Conservation (phyloP, 768 basidiomycete genomes). For the Pisolithus marmoratus region DNA sequence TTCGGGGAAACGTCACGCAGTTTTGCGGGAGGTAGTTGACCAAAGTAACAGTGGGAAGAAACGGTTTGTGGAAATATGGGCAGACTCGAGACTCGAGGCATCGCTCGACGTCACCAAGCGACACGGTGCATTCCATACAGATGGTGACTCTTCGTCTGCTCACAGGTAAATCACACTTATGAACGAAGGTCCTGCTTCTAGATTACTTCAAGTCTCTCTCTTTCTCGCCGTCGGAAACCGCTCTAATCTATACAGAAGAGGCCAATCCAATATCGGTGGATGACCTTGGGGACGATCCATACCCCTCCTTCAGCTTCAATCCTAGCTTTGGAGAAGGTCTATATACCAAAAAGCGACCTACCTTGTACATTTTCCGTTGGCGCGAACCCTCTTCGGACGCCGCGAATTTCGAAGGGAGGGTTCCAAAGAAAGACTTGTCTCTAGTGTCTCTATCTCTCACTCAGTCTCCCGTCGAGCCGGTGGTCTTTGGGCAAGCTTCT, state of each 20-base stretch:
- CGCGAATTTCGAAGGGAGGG: conserved; percentile 3
- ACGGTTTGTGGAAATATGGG: conserved; percentile 60
- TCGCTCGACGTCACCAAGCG: conserved; percentile 51
- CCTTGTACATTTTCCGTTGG: conserved; percentile 52
- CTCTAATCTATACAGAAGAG: conserved; percentile 60
- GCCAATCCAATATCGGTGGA: conserved; percentile 26
- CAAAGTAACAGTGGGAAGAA: conserved; percentile 27
- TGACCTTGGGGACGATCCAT: conserved; percentile 20
- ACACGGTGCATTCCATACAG: conserved; percentile 57
- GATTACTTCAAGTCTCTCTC: conserved; percentile 47
- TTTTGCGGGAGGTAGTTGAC: conserved; percentile 36
- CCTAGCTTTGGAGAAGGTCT: conserved; percentile 64
- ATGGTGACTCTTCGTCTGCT: conserved; percentile 37
- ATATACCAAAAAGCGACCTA: conserved; percentile 45
- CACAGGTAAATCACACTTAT: background rate
- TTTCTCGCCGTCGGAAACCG: conserved; percentile 49
- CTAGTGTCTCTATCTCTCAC: conserved; percentile 9
- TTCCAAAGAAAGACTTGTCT: conserved; percentile 5
- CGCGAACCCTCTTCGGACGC: conserved; percentile 9
- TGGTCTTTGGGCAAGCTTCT: conserved; percentile 50
- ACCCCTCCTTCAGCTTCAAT: conserved; percentile 45
- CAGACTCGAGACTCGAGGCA: conserved; percentile 35
- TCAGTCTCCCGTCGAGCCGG: conserved; percentile 1
- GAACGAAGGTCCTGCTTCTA: conserved; percentile 18
- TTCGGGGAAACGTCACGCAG: conserved; percentile 35